phyloP scores from a whole-genome alignment of 768 basidiomycete species.

The Amanita muscaria region DNA sequence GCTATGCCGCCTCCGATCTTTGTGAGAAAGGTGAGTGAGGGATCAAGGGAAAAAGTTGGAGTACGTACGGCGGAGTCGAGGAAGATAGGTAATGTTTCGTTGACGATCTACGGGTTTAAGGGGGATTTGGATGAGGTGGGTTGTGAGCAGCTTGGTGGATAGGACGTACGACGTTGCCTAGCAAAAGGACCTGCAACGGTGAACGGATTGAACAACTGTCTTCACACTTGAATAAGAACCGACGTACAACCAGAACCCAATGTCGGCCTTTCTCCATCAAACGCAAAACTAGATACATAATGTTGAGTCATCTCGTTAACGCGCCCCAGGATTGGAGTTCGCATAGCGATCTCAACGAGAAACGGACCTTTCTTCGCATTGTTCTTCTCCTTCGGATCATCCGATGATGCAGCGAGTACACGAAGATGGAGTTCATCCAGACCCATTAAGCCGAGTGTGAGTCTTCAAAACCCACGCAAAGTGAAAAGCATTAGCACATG shows the following conservation, averaged over 20 bases:
- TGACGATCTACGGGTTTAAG: conserved; percentile 48
- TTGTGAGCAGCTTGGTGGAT: background rate
- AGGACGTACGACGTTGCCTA: conserved; percentile 85
- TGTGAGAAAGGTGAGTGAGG: background rate
- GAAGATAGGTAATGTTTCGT: conserved; percentile 80
- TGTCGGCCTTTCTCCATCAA: conserved; percentile 64
- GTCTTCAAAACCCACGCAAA: conserved; percentile 28
- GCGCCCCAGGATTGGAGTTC: too few relatives aligned
- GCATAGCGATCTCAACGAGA: too few relatives aligned
- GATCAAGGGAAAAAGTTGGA: background rate
- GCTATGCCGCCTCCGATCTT: conserved; percentile 59
- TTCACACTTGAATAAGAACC: too few relatives aligned
- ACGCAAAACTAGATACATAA: conserved; percentile 32
- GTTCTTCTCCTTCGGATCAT: conserved; percentile 53
- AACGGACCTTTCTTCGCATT: conserved; percentile 63
- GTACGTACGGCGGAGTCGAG: conserved; percentile 59
- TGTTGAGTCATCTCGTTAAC: too few relatives aligned
- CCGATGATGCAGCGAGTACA: conserved; percentile 75
- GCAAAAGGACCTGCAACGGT: too few relatives aligned
- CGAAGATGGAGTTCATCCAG: conserved; percentile 86
- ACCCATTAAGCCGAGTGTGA: conserved; percentile 92
- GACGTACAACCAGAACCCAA: conserved; percentile 86
- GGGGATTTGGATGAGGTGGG: too few relatives aligned
- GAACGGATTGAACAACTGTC: too few relatives aligned
- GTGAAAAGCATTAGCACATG: background rate